Evolutionary conservation across 2,329 filamentous ascomycete species (phyloP).

Genomic region (Calycina marina): DNA sequence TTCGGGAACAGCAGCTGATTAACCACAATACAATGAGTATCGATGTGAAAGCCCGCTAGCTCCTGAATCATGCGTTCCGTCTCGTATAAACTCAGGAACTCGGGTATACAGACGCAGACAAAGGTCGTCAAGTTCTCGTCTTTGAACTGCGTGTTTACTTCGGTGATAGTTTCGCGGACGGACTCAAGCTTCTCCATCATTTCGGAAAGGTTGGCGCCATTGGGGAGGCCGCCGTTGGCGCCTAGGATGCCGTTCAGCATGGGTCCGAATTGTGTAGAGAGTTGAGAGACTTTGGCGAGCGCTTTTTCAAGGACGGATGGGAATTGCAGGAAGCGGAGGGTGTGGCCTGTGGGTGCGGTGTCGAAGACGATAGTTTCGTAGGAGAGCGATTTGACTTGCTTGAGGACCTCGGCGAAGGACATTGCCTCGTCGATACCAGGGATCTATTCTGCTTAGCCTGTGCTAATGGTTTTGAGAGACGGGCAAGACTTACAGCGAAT

Average conservation of each 20-base stretch:
- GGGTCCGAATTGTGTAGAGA: slow-evolving; percentile 87
- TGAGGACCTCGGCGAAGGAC: slow-evolving; percentile 98
- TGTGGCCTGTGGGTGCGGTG: slow-evolving; percentile 94
- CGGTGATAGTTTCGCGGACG: slow-evolving; percentile 79
- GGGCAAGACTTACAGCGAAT: slow-evolving; percentile 55
- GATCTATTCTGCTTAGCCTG: slow-evolving; percentile 44
- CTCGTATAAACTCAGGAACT: slow-evolving; percentile 94
- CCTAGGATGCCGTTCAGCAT: slow-evolving; percentile 91
- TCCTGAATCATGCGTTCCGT: slow-evolving; percentile 99
- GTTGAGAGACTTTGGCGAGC: slow-evolving; percentile 88
- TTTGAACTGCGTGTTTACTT: slow-evolving; percentile 98
- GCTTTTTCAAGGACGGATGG: slow-evolving; percentile 96
- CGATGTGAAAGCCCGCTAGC: slow-evolving; percentile 80
- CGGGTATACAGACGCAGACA: slow-evolving; percentile 94
- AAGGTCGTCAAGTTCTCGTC: slow-evolving; percentile 91
- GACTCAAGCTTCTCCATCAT: slow-evolving; percentile 91
- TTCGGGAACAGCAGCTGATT: slow-evolving; percentile 95
- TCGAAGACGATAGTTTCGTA: slow-evolving; percentile 99
- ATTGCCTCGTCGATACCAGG: slow-evolving; percentile 98
- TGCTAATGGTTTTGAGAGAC: slow-evolving; percentile 2
- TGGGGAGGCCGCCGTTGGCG: slow-evolving; percentile 49
- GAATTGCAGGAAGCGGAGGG: slow-evolving; percentile 95
- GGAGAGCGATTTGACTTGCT: slow-evolving; percentile 96
- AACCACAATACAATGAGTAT: slow-evolving; percentile 94
- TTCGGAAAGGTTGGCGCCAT: slow-evolving; percentile 84